These are phyloP conservation scores for Xylaria curta DNA, from an alignment of 495 filamentous ascomycete species.

Conservation along the genomic window DNA sequence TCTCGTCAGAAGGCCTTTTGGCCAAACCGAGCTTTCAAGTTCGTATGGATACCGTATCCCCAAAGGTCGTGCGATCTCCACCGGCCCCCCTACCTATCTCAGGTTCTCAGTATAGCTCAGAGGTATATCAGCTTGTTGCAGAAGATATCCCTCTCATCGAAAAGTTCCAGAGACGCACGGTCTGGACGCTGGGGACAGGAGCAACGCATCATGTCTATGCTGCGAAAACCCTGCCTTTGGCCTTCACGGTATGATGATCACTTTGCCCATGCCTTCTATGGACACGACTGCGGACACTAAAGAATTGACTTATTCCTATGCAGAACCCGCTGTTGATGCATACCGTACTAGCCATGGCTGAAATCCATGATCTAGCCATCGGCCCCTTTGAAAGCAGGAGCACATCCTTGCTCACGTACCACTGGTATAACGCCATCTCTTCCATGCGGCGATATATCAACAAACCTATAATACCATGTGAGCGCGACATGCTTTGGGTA, in stretches of 20 bases:
- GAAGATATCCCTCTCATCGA: conserved; percentile 38
- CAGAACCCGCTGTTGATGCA: conserved; percentile 38
- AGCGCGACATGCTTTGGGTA: conserved; percentile 49
- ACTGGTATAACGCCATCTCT: conserved; percentile 45
- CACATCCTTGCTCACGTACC: conserved; percentile 34
- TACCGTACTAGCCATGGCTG: conserved; percentile 45
- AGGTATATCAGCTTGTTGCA: conserved; percentile 34
- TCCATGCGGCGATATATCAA: conserved; percentile 47
- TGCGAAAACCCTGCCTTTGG: conserved; percentile 34
- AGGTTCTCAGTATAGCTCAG: conserved; percentile 2
- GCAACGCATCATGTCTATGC: conserved; percentile 37
- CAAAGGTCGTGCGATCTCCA: conserved; percentile 8
- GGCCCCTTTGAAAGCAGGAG: not conserved
- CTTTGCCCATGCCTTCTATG: not conserved
- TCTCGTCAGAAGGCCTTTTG: conserved; percentile 14
- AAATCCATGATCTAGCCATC: conserved; percentile 46
- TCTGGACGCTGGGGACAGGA: conserved; percentile 46
- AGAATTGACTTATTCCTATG: not conserved
- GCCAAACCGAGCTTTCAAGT: conserved; percentile 5
- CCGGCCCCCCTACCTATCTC: conserved; percentile 28
- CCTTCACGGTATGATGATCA: conserved; percentile 36
- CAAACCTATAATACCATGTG: conserved; percentile 31
- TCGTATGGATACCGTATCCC: not conserved
- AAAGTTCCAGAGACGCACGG: conserved; percentile 47
- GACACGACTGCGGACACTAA: not conserved